These are phyloP conservation scores for Kodamaea restingae DNA, from an alignment of 805 yeast genomes.

Conservation along the genomic window DNA sequence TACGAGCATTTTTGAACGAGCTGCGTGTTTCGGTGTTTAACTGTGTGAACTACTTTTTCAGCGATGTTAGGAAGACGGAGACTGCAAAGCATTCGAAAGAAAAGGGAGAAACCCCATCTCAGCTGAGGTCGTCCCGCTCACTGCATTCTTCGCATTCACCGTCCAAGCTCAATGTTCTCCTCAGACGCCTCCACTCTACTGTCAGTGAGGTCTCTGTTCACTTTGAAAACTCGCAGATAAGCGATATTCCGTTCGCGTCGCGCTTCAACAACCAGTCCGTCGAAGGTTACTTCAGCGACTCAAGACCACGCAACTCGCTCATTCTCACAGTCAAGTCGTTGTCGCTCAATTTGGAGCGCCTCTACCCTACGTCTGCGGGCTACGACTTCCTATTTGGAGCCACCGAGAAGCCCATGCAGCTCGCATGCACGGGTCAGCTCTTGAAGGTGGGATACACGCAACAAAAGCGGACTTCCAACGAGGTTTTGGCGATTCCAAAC, in stretches of 20 bases:
- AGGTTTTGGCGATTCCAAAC: constrained; percentile 33
- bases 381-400: constrained; percentile 36
- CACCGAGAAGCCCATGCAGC: constrained; percentile 31
- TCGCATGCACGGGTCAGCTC: constrained; percentile 30
- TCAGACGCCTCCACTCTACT: constrained; percentile 17
- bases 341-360: constrained; percentile 22
- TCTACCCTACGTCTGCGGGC: constrained; percentile 31
- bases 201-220: constrained; percentile 25
- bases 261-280: constrained; percentile 19
- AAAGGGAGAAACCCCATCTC: too few species aligned
- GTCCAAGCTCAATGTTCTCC: too few species aligned
- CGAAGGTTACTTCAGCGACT: constrained; percentile 17
- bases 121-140: too few species aligned
- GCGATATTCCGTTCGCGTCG: constrained; percentile 31
- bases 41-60: constrained; percentile 14
- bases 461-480: constrained; percentile 17
- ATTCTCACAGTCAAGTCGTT: constrained; percentile 25
- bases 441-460: constrained; percentile 23
- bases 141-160: too few species aligned
- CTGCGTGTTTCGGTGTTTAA: constrained; percentile 20
- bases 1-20: constrained; percentile 21
- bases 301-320: constrained; percentile 19
- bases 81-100: too few species aligned
- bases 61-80: too few species aligned
- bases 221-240: constrained; percentile 22